phyloP scores from a whole-genome alignment of 2,329 filamentous ascomycete genomes.

The Shiraia bambusicola region DNA sequence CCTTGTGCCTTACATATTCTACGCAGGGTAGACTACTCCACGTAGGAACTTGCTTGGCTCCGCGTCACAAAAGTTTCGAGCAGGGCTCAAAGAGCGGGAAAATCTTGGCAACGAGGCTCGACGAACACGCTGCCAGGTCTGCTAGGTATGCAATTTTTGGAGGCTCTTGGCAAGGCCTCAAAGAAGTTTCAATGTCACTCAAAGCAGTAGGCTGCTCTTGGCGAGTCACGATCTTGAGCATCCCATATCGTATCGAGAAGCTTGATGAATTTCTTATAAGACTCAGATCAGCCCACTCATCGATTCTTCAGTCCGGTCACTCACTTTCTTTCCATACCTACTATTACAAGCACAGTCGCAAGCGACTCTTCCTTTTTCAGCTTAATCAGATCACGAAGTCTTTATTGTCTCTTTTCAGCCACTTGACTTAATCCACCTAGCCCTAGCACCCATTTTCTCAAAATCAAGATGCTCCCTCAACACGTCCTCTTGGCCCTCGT shows the following conservation, averaged over 20 bases:
- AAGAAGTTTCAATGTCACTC: slow-evolving; percentile 42
- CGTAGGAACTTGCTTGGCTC: slow-evolving; percentile 32
- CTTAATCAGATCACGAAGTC: slow-evolving; percentile 19
- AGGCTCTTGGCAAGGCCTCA: slow-evolving; percentile 41
- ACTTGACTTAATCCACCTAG: too few relatives aligned
- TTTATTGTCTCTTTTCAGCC: slow-evolving; percentile 2
- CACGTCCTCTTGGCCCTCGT: slow-evolving; percentile 40
- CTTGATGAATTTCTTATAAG: slow-evolving; percentile 30
- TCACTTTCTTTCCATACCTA: slow-evolving; percentile 39
- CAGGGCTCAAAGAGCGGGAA: slow-evolving; percentile 34
- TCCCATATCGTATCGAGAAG: slow-evolving; percentile 9
- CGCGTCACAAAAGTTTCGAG: slow-evolving; percentile 40
- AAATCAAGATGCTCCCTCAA: slow-evolving; percentile 43
- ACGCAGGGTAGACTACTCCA: slow-evolving; percentile 14
- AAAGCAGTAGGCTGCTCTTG: slow-evolving; percentile 38
- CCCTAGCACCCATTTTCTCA: slow-evolving; percentile 9
- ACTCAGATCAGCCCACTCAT: slow-evolving; percentile 23
- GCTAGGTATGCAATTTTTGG: slow-evolving; percentile 31
- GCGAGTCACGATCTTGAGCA: slow-evolving; percentile 19
- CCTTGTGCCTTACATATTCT: slow-evolving; percentile 12
- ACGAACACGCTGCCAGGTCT: slow-evolving; percentile 19
- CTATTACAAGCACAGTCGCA: slow-evolving; percentile 30
- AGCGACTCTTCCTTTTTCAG: slow-evolving; percentile 25
- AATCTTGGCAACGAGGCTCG: slow-evolving; percentile 26
- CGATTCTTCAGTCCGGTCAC: slow-evolving; percentile 41